A percentile compares a stretch with the other conserved stretches of the same genome.
Conservation (phyloP, 2,329 filamentous ascomycete genomes). For the Calcarisporium arbuscula region DNA sequence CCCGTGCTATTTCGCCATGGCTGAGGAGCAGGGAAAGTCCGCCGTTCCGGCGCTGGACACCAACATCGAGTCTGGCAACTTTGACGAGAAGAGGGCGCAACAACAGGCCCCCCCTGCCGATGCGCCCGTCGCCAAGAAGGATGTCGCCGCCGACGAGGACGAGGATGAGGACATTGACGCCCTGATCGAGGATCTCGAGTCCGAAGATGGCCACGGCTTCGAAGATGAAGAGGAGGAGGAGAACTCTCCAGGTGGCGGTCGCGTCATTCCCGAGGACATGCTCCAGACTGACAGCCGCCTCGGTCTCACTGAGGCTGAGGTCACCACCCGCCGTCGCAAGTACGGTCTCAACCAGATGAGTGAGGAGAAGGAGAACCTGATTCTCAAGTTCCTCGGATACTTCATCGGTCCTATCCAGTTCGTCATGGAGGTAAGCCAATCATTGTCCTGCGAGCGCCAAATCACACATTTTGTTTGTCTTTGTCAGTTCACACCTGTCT, state of each 20-base stretch:
- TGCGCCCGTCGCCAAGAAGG: slow-evolving; percentile 30
- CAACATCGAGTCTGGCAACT: slow-evolving; percentile 57
- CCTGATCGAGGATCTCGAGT: slow-evolving; percentile 82
- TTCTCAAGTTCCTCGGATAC: slow-evolving; percentile 77
- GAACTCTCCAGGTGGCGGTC: slow-evolving; percentile 45
- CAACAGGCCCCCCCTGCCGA: slow-evolving; percentile 24
- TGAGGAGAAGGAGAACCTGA: slow-evolving; percentile 79
- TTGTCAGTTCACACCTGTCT: too few species aligned
- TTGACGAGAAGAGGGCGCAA: slow-evolving; percentile 54
- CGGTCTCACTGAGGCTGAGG: slow-evolving; percentile 69
- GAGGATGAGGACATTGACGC: slow-evolving; percentile 75
- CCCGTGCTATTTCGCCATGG: slow-evolving; percentile 33
- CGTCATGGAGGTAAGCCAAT: slow-evolving; percentile 72
- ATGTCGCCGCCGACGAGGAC: slow-evolving; percentile 57
- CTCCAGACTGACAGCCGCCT: slow-evolving; percentile 68
- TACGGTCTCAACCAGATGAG: slow-evolving; percentile 86
- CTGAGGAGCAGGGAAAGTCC: slow-evolving; percentile 45
- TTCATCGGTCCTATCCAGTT: slow-evolving; percentile 89
- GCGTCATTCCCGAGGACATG: slow-evolving; percentile 64
- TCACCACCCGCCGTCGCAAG: slow-evolving; percentile 56
- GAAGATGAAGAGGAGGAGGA: slow-evolving; percentile 55
- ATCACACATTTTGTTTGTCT: too few species aligned
- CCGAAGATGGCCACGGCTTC: slow-evolving; percentile 63
- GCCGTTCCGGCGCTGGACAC: slow-evolving; percentile 56
- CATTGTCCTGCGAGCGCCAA: slow-evolving; percentile 13